phyloP scores from a whole-genome alignment of 176 grass and related monocot genomes.

The Aegilops speltoides region DNA sequence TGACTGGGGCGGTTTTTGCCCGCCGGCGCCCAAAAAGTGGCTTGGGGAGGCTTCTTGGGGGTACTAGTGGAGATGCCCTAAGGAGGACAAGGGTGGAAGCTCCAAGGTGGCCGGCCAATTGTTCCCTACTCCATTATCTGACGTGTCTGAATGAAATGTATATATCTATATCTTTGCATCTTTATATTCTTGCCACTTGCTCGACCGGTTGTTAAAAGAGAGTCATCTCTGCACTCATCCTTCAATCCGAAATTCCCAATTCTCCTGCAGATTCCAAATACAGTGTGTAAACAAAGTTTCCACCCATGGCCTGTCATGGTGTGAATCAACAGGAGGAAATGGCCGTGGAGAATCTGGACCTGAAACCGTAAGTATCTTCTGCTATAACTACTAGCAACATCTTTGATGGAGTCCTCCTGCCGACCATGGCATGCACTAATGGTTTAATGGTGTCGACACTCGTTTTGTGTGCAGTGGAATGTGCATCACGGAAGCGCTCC shows the following conservation, averaged over 20 bases:
- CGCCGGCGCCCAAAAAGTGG: too few relatives aligned
- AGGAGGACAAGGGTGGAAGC: neutral
- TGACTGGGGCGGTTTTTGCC: too few relatives aligned
- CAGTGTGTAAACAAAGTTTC: neutral
- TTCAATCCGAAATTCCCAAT: slow-evolving; percentile 2
- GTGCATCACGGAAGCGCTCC: slow-evolving; percentile 62
- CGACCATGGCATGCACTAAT: neutral
- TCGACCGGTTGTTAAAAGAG: neutral
- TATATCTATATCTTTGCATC: slow-evolving; percentile 21
- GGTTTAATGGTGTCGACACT: neutral
- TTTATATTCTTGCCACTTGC: slow-evolving; percentile 32
- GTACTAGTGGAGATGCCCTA: too few relatives aligned
- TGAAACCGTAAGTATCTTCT: slow-evolving; percentile 24
- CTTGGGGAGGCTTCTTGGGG: too few relatives aligned
- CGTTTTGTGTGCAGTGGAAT: slow-evolving; percentile 41
- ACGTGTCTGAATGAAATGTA: neutral
- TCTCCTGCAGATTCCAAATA: slow-evolving; percentile 33
- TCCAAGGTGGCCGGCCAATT: slow-evolving; percentile 25
- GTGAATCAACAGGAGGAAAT: slow-evolving; percentile 39
- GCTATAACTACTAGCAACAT: neutral
- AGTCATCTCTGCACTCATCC: slow-evolving; percentile 15
- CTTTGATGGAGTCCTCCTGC: neutral
- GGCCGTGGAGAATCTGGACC: slow-evolving; percentile 41
- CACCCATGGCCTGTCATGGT: neutral
- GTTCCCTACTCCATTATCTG: slow-evolving; percentile 17